Base-by-base conservation (phyloP, 2,329 filamentous ascomycete genomes). In the Epichloe scottii region DNA sequence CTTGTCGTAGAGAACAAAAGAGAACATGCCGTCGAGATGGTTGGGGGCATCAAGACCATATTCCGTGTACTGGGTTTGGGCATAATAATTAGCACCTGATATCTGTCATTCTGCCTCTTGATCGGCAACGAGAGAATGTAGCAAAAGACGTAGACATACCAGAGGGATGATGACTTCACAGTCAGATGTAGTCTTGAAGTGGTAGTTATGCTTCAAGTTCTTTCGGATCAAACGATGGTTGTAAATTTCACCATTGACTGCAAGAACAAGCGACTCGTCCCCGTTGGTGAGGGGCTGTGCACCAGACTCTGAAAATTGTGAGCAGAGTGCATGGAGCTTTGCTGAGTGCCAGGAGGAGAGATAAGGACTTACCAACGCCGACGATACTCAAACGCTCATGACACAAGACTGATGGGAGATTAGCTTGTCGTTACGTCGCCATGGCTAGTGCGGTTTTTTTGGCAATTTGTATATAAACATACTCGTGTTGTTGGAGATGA, bases 221-320 rank as follows among this genome's bases (percentile, higher is more conserved):
- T 96, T 97, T 66, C 93, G 85, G 64, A 98, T 78, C 63, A 95
- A 81, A 66, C 91, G 87, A 74, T 98, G 93, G 82, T 98, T 98
- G 79, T 98, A 98, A 68, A 98, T 98, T 70, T 98, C 93, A 71
- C 93, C 93, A 71, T 98, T 98, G 81, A 97, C 93, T 58, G 93
- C 91, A 55, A 98, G 82, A 57, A 91, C 84, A 62, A 98, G 84
- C 62, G 78, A 85, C 58, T 83, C 85, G 68, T 97, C 91, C 59
- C 89, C 82, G 75, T 89, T 97, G 76, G 91, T 85, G 58, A 98
- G 78, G 57, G 93, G 93, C 73, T 98, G 93, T 49, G 93, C 91
- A 67, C 93, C 93, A 63, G 87, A 91, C 68, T 97, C 91, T 91
- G 67, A 38, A 41, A 21, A 33, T 1, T 43, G n/a, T 38, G 17